Evolutionary conservation across 2,329 filamentous ascomycete genomes (phyloP), one percentile per base, ranked within the genome.

Genomic region (Aspergillus eucalypticola): DNA sequence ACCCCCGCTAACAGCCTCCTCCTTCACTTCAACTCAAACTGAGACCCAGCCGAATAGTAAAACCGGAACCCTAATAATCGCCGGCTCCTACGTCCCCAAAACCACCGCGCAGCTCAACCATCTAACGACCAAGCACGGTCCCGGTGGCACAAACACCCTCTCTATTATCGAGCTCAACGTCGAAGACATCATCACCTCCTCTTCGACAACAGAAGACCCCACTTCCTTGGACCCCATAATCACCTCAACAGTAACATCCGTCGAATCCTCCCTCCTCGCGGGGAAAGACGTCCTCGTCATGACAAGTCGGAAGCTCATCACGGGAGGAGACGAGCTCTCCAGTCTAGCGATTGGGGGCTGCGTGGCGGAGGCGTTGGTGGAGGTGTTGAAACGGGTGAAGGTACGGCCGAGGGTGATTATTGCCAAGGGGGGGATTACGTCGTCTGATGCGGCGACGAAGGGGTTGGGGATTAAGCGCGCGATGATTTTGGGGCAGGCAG

Each of bases 371-470:
- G 78, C 80, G 0, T 71, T 87, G 19, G 84, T 86, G 0, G 72
- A 72, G 1, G 81, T 87, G 44, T 64, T 86, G 1, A 73, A 75
- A 8, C 67, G 71, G 0, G 71, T 86, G 8, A 72, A 81, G 11
- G 76, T 80, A 7, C 76, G 79, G 32, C 84, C 84, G 1, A 71
- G 83, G 49, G 87, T 86, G 65, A 73, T 87, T 2, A 84, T 87
- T 67, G 83, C 84, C 0, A 87, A 82, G 70, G 84, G 85, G 0
- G 84, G 84, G 8, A 87, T 87, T 46, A 87, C 85, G 0, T 84
- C 81, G 0, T 85, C 83, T 0, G 84, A 87, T 54, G 82, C 83
- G 66, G 84, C 84, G 0, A 86, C 82, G 0, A 86, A 86, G 55
- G 83, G 82, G 0, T 65, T 88, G 11, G 75, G 73, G 15, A 82